Evolutionary conservation across 2,329 filamentous ascomycete species (phyloP).

Genomic region (Ilyonectria robusta): DNA sequence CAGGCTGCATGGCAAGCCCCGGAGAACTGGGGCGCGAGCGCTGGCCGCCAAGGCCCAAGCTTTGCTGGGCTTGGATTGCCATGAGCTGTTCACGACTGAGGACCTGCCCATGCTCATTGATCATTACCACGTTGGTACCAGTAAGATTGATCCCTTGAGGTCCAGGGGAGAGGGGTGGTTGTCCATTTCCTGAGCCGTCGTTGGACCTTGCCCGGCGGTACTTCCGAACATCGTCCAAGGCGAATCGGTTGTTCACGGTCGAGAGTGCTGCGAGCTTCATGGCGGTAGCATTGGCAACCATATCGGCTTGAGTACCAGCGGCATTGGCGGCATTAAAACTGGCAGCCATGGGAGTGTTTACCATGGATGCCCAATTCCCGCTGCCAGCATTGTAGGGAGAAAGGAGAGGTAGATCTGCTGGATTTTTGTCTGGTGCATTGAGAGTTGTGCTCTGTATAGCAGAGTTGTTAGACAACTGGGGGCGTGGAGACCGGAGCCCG

Average conservation of each 20-base stretch:
- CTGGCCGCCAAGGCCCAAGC: constrained; percentile 73
- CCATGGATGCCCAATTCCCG: constrained; percentile 98
- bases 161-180: constrained; percentile 77
- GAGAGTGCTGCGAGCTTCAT: constrained; percentile 99
- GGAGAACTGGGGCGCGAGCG: constrained; percentile 93
- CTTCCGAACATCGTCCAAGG: constrained; percentile 95
- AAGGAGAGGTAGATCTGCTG: constrained; percentile 82
- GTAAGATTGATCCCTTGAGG: constrained; percentile 74
- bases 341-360: constrained; percentile 95
- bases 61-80: constrained; percentile 80
- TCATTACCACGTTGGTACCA: constrained; percentile 88
- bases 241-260: constrained; percentile 98
- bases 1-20: constrained; percentile 83
- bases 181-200: constrained; percentile 77
- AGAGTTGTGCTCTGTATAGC: constrained; percentile 89
- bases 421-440: constrained; percentile 76
- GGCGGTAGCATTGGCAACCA: constrained; percentile 98
- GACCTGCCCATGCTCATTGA: constrained; percentile 92
- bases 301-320: constrained; percentile 84
- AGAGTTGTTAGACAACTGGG: constrained; percentile 75
- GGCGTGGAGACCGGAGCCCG: constrained; percentile 83
- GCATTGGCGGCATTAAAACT: constrained; percentile 77
- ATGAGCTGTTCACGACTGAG: constrained; percentile 88
- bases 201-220: constrained; percentile 93
- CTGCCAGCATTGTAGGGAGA: constrained; percentile 86